Conservation (phyloP, 2,329 filamentous ascomycete species). For the Paecilomyces niveus region DNA sequence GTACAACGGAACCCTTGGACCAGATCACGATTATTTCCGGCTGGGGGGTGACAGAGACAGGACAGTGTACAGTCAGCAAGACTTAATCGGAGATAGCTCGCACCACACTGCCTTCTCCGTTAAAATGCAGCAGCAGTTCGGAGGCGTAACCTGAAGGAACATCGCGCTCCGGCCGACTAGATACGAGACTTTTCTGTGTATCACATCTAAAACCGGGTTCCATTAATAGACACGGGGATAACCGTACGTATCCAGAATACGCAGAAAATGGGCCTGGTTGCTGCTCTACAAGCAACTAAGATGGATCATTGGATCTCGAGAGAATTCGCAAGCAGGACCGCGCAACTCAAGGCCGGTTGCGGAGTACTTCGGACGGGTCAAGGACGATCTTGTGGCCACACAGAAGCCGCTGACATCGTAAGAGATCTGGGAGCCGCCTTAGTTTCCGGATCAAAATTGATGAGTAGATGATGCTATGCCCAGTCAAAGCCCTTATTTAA, state of each 20-base stretch:
- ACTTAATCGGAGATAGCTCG: neutral
- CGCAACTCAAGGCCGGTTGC: neutral
- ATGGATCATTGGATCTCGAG: neutral
- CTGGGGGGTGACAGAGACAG: neutral
- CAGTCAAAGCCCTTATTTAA: neutral
- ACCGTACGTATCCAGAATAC: neutral
- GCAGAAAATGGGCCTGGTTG: neutral
- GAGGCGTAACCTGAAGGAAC: neutral
- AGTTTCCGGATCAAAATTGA: neutral
- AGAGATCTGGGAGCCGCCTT: neutral
- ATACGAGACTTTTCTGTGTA: neutral
- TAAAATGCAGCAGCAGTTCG: neutral
- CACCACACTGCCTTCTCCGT: neutral
- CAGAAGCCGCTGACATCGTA: neutral
- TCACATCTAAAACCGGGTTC: neutral
- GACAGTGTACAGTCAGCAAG: neutral
- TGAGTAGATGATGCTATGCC: neutral
- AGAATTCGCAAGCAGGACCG: neutral
- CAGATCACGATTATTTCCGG: neutral
- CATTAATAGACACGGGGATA: neutral
- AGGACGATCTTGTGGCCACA: neutral
- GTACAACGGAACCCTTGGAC: neutral
- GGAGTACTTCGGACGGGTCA: neutral
- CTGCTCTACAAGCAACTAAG: neutral
- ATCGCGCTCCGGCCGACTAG: neutral